These are phyloP conservation scores for Dactylellina drechsleri DNA, from an alignment of 2,329 filamentous ascomycete species.

Conservation along the genomic window DNA sequence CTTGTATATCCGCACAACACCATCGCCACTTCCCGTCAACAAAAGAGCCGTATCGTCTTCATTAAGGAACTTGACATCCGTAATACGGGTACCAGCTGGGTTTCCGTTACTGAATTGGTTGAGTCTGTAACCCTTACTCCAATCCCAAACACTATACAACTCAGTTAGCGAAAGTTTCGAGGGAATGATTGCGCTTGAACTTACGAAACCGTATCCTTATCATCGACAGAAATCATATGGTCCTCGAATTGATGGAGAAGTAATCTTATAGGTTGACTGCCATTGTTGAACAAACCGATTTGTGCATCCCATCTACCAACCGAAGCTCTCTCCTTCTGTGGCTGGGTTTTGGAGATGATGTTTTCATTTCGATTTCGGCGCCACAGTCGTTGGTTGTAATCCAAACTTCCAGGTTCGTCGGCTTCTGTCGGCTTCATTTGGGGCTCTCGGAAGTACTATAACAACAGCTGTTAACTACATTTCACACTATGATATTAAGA, in stretches of 20 bases:
- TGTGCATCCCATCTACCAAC: conserved; percentile 87
- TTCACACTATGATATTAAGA: conserved; percentile 22
- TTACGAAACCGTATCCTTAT: conserved; percentile 82
- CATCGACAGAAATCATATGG: conserved; percentile 91
- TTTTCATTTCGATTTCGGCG: conserved; percentile 89
- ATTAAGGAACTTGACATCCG: conserved; percentile 96
- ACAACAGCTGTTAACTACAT: conserved; percentile 56
- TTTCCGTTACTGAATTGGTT: conserved; percentile 95
- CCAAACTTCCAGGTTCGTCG: conserved; percentile 92
- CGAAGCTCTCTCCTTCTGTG: conserved; percentile 87
- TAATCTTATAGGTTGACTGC: conserved; percentile 89
- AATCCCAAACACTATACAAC: conserved; percentile 80
- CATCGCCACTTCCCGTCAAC: conserved; percentile 94
- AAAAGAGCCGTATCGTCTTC: conserved; percentile 95
- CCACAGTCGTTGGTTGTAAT: conserved; percentile 97
- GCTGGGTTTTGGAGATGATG: conserved; percentile 91
- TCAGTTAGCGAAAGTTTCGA: conserved; percentile 23
- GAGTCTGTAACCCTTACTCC: conserved; percentile 78
- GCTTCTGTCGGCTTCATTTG: conserved; percentile 98
- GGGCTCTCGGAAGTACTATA: conserved; percentile 89
- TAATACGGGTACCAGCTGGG: conserved; percentile 87
- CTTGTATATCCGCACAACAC: conserved; percentile 90
- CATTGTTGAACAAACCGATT: conserved; percentile 85
- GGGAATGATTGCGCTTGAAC: conserved; percentile 55
- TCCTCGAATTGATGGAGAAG: conserved; percentile 98